A percentile compares a stretch with the other conserved stretches of the same genome.
These are phyloP conservation scores for Sclerotinia sclerotiorum DNA, from an alignment of 2,329 filamentous ascomycete genomes.

Conservation along the genomic window DNA sequence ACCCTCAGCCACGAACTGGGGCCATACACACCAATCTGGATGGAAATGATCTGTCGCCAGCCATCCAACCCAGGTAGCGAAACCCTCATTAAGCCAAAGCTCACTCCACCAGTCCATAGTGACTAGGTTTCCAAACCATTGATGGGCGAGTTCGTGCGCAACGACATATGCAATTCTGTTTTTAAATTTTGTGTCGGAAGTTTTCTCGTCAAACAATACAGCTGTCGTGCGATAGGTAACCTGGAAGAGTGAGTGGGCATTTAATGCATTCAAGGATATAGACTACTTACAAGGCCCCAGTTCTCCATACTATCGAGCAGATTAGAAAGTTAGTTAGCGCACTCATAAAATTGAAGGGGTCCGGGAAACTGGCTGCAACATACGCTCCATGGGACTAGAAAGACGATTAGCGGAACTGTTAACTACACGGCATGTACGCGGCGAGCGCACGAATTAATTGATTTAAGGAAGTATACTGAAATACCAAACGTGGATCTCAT, in stretches of 20 bases:
- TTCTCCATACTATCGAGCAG: conserved; percentile 50
- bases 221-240: conserved; percentile 96
- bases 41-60: conserved; percentile 73
- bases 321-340: neutral
- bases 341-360: neutral
- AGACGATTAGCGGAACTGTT: conserved; percentile 43
- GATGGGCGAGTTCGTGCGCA: conserved; percentile 94
- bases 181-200: conserved; percentile 85
- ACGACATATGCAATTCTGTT: conserved; percentile 96
- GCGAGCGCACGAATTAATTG: neutral
- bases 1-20: conserved; percentile 93
- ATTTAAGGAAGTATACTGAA: neutral
- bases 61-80: conserved; percentile 98
- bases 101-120: conserved; percentile 98
- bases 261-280: neutral
- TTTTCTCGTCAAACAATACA: conserved; percentile 91
- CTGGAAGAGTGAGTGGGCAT: conserved; percentile 6
- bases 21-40: conserved; percentile 97
- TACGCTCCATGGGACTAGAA: conserved; percentile 67
- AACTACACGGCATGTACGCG: neutral
- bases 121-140: conserved; percentile 94
- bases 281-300: conserved; percentile 94
- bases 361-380: conserved; percentile 39
- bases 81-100: conserved; percentile 92
- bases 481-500: neutral